A percentile compares a stretch with the other conserved stretches of the same genome.
phyloP scores from a whole-genome alignment of 1,284 basidiomycete genomes.

The Pseudozyma thailandica region DNA sequence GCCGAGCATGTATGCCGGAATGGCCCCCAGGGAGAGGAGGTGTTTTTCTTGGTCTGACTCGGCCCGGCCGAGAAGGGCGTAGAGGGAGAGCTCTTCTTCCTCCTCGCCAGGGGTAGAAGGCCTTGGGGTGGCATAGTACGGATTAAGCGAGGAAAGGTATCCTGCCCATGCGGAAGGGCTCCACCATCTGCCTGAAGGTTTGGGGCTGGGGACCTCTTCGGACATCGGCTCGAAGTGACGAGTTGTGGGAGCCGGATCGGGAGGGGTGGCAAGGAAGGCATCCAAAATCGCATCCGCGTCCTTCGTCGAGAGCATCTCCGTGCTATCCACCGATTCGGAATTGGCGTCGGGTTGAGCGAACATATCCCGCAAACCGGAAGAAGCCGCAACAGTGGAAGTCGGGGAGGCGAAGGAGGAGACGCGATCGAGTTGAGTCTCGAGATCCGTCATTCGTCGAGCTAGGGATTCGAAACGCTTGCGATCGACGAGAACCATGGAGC shows the following conservation, averaged over 20 bases:
- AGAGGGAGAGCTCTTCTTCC: conserved; percentile 26
- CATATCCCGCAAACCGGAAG: conserved; percentile 18
- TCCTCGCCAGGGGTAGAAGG: conserved; percentile 1
- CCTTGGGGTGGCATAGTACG: conserved; percentile 25
- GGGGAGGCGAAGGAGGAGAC: background rate
- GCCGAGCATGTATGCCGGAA: conserved; percentile 57
- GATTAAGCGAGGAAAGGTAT: conserved; percentile 44
- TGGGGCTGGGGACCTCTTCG: background rate
- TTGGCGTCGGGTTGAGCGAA: conserved; percentile 1
- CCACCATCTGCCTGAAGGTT: conserved; percentile 1
- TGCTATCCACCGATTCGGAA: background rate
- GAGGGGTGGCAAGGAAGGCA: conserved; percentile 10
- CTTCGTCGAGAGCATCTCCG: too few relatives aligned
- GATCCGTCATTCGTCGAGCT: conserved; percentile 51
- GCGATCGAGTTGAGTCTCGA: conserved; percentile 40
- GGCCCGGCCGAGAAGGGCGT: conserved; percentile 25
- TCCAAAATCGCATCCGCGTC: conserved; percentile 18
- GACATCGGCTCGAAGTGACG: too few relatives aligned
- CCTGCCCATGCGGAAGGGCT: conserved; percentile 18
- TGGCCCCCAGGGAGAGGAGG: conserved; percentile 41
- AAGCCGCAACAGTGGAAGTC: background rate
- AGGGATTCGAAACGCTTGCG: conserved; percentile 55
- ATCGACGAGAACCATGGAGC: conserved; percentile 60
- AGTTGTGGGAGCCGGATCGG: too few relatives aligned
- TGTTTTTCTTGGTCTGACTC: conserved; percentile 29